A percentile compares a stretch with the other conserved stretches of the same genome.
phyloP scores from a whole-genome alignment of 441 rosid species.

The Erodium moschatum region DNA sequence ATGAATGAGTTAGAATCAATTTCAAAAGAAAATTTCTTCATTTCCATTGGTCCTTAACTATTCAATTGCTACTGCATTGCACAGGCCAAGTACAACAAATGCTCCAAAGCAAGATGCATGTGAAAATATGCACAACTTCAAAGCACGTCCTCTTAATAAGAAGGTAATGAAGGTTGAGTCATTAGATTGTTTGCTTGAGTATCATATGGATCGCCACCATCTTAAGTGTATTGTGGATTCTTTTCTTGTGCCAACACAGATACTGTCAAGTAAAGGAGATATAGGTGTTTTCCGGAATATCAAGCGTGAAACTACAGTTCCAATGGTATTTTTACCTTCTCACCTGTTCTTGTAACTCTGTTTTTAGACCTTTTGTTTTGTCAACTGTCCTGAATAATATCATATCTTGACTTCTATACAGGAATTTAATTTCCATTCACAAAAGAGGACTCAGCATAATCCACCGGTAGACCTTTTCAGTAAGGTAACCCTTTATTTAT shows the following conservation, averaged over 20 bases:
- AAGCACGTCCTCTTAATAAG: constrained; percentile 68
- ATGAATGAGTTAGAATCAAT: neutral
- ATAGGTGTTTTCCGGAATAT: constrained; percentile 61
- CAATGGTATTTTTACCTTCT: constrained; percentile 42
- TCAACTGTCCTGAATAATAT: constrained; percentile 14
- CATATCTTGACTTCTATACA: constrained; percentile 25
- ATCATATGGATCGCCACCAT: neutral
- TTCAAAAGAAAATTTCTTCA: neutral
- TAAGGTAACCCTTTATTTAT: constrained; percentile 41
- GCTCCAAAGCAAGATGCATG: constrained; percentile 32
- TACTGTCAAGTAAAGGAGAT: constrained; percentile 79
- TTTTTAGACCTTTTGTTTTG: constrained; percentile 9
- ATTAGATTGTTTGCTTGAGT: constrained; percentile 15
- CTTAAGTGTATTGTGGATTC: constrained; percentile 11
- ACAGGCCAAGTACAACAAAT: constrained; percentile 41
- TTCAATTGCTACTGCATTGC: too few species aligned
- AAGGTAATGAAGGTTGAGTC: constrained; percentile 40
- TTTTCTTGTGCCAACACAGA: constrained; percentile 33
- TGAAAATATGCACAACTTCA: constrained; percentile 35
- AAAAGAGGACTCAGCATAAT: constrained; percentile 49
- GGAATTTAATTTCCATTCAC: constrained; percentile 70
- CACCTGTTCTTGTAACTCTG: constrained; percentile 7
- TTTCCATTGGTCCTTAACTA: constrained; percentile 1
- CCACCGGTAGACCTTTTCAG: constrained; percentile 73
- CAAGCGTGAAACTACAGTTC: constrained; percentile 73